Percentiles rank a stretch among this genome's conserved stretches.
These are phyloP conservation scores for Fonsecaea monophora DNA, from an alignment of 2,329 filamentous ascomycete species.

Conservation along the genomic window DNA sequence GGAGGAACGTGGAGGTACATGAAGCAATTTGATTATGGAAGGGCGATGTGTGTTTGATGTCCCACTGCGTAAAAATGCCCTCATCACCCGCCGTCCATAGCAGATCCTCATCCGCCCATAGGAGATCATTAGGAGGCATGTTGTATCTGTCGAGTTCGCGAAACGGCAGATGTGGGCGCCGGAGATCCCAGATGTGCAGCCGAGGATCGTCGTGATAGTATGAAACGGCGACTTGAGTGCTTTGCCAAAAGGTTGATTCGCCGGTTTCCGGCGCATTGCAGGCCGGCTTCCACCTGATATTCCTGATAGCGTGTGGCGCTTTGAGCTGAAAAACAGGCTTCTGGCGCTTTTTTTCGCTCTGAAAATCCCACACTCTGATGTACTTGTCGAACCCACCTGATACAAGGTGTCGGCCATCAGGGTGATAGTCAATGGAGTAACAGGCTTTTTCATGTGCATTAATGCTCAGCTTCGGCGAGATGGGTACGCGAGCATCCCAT, in stretches of 20 bases:
- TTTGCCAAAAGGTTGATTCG: constrained; percentile 62
- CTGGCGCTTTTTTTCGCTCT: constrained; percentile 62
- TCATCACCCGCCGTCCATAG: constrained; percentile 69
- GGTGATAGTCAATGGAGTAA: constrained; percentile 71
- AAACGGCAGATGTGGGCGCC: constrained; percentile 67
- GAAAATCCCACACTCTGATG: constrained; percentile 70
- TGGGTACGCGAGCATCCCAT: constrained; percentile 67
- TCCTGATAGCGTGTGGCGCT: constrained; percentile 67
- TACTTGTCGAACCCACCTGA: constrained; percentile 68
- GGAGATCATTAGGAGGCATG: constrained; percentile 63
- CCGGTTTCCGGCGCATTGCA: constrained; percentile 61
- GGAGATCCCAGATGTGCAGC: constrained; percentile 70
- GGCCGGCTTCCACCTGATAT: constrained; percentile 68
- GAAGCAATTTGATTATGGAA: constrained; percentile 64
- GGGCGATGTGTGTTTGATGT: constrained; percentile 65
- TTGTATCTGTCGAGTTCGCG: constrained; percentile 65
- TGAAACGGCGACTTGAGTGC: constrained; percentile 67
- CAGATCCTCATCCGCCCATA: constrained; percentile 69
- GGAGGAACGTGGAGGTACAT: constrained; percentile 64
- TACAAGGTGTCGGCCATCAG: constrained; percentile 68
- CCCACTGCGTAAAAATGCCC: constrained; percentile 68
- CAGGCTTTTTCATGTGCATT: constrained; percentile 67
- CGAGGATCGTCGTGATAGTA: constrained; percentile 68
- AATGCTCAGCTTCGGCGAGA: constrained; percentile 64
- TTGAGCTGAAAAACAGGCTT: constrained; percentile 65